These are phyloP conservation scores for Kodamaea lidongshanica DNA, from an alignment of 805 yeast genomes.

Conservation along the genomic window DNA sequence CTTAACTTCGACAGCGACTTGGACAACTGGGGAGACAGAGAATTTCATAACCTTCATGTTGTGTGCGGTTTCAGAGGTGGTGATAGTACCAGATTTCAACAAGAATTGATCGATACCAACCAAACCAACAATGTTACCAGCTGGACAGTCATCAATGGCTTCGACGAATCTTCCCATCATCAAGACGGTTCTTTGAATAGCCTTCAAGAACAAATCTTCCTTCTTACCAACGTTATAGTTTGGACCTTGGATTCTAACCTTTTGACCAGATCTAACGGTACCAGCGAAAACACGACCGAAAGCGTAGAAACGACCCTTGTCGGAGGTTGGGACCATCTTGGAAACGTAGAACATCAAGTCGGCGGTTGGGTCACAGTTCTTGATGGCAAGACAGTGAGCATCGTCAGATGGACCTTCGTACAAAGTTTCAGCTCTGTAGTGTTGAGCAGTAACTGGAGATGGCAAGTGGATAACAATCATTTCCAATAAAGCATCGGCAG, in stretches of 20 bases:
- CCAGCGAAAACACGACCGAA: conserved; percentile 99
- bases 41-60: conserved; percentile 99
- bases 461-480: conserved; percentile 98
- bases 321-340: conserved; percentile 99
- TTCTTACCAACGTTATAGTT: conserved; percentile 98
- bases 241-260: conserved; percentile 99
- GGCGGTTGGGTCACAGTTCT: conserved; percentile 97
- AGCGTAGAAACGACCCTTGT: conserved; percentile 99
- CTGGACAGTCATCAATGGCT: conserved; percentile 98
- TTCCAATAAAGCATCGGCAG: conserved; percentile 98
- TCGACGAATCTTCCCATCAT: conserved; percentile 99
- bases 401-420: conserved; percentile 99
- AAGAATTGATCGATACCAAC: conserved; percentile 99
- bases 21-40: conserved; percentile 99
- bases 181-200: conserved; percentile 97
- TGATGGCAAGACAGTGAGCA: conserved; percentile 83
- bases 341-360: conserved; percentile 99
- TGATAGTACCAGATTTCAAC: conserved; percentile 98
- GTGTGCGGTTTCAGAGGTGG: conserved; percentile 95
- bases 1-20: conserved; percentile 99
- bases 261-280: conserved; percentile 97
- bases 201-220: conserved; percentile 94
- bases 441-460: conserved; percentile 99
- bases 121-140: conserved; percentile 99
- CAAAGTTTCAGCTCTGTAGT: conserved; percentile 97